Percentiles rank a stretch among this genome's conserved stretches.
phyloP scores from a whole-genome alignment of 2,329 filamentous ascomycete genomes.

The Colletotrichum viniferum region DNA sequence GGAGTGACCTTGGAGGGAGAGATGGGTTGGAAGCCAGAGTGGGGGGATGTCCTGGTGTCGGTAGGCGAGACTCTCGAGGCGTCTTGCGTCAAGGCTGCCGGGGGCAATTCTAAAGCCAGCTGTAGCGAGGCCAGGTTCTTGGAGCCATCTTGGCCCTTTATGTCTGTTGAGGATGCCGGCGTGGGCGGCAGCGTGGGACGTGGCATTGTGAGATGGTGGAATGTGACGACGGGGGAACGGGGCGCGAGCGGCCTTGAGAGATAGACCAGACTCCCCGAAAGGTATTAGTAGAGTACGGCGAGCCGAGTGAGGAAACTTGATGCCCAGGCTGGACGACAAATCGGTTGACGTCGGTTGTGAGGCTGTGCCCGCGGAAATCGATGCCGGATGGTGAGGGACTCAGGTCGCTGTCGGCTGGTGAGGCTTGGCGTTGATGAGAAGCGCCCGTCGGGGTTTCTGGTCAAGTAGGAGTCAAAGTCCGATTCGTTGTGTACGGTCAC shows the following conservation, averaged over 20 bases:
- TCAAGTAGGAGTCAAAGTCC: background rate
- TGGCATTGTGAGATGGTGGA: constrained; percentile 57
- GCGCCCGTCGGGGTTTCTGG: background rate
- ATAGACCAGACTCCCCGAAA: background rate
- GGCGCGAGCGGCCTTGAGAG: background rate
- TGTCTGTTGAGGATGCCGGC: constrained; percentile 80
- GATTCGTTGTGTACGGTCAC: background rate
- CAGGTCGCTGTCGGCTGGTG: background rate
- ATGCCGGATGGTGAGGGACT: background rate
- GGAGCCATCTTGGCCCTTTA: constrained; percentile 73
- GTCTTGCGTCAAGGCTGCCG: constrained; percentile 68
- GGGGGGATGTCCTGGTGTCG: constrained; percentile 33
- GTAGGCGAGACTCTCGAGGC: constrained; percentile 51
- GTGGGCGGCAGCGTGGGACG: constrained; percentile 72
- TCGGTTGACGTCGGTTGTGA: background rate
- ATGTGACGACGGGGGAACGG: background rate
- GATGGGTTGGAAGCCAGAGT: constrained; percentile 7
- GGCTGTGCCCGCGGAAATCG: background rate
- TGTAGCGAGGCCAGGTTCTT: constrained; percentile 66
- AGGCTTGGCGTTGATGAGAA: constrained; percentile 1
- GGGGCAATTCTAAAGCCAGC: constrained; percentile 75
- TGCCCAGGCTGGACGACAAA: background rate
- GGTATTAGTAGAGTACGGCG: background rate
- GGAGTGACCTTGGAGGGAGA: constrained; percentile 27
- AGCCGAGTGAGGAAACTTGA: background rate